A percentile compares a stretch with the other conserved stretches of the same genome.
Evolutionary conservation across 129 eudicot species (phyloP).

Genomic region (Centrapalus pauciflorus): DNA sequence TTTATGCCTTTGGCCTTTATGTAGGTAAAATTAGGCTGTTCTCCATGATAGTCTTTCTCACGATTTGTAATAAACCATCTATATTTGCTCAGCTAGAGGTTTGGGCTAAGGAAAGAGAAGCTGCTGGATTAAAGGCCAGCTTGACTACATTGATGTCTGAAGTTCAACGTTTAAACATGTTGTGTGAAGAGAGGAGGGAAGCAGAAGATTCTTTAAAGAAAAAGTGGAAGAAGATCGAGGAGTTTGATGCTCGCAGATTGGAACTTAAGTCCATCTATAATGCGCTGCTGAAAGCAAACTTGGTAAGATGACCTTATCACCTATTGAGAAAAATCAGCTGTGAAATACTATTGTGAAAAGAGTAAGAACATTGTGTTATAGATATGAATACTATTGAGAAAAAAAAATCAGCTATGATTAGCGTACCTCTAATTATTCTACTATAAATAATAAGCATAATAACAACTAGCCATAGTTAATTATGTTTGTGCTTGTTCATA

Average conservation of each 20-base stretch:
- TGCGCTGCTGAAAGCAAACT: slow-evolving; percentile 77
- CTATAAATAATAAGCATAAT: background rate
- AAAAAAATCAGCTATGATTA: background rate
- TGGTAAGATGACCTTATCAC: slow-evolving; percentile 40
- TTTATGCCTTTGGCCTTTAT: too few species aligned
- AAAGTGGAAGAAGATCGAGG: slow-evolving; percentile 99
- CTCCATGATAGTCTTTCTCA: too few species aligned
- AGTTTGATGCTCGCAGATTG: slow-evolving; percentile 94
- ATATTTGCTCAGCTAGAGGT: slow-evolving; percentile 66
- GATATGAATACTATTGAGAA: too few species aligned
- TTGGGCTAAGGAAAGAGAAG: slow-evolving; percentile 97
- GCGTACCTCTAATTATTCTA: background rate
- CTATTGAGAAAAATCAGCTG: background rate
- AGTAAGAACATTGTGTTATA: too few species aligned
- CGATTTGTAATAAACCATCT: too few species aligned
- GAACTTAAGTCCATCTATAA: slow-evolving; percentile 82
- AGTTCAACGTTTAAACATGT: slow-evolving; percentile 79
- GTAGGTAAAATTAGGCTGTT: too few species aligned
- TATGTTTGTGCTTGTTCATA: too few species aligned
- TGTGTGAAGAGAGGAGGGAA: slow-evolving; percentile 94
- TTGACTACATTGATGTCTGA: slow-evolving; percentile 80
- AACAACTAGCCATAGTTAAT: background rate
- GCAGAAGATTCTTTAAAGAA: slow-evolving; percentile 96
- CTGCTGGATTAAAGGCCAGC: slow-evolving; percentile 91
- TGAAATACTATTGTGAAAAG: background rate